phyloP scores from a whole-genome alignment of 345 rosid species.

The Abelmoschus esculentus region DNA sequence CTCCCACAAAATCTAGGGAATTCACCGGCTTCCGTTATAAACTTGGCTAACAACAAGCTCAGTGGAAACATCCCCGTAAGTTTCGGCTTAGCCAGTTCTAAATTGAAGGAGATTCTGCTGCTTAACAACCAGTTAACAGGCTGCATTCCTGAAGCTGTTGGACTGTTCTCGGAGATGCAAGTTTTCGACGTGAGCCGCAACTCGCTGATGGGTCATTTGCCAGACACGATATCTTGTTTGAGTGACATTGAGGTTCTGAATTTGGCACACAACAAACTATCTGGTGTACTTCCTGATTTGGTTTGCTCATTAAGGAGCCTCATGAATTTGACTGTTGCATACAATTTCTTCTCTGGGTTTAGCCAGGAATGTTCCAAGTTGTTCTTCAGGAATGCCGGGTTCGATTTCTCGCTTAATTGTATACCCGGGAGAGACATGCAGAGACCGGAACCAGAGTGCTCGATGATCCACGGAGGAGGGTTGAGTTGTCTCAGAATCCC shows the following conservation, averaged over 20 bases:
- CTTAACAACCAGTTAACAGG: conserved; percentile 79
- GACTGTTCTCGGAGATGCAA: conserved; percentile 53
- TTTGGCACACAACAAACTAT: conserved; percentile 65
- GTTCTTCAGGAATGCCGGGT: conserved; percentile 46
- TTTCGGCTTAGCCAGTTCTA: conserved; percentile 47
- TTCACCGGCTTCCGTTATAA: conserved; percentile 83
- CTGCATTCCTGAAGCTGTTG: conserved; percentile 81
- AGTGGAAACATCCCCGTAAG: conserved; percentile 57
- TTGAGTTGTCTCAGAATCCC: conserved; percentile 82
- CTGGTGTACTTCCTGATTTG: conserved; percentile 67
- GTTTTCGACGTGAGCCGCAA: conserved; percentile 78
- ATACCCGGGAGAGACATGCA: conserved; percentile 70
- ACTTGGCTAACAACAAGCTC: conserved; percentile 66
- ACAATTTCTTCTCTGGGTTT: conserved; percentile 87
- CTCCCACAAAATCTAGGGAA: conserved; percentile 64
- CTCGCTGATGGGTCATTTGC: conserved; percentile 68
- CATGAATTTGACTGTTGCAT: conserved; percentile 65
- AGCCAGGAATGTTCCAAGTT: conserved; percentile 58
- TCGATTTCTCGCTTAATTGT: conserved; percentile 72
- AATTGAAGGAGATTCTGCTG: conserved; percentile 59
- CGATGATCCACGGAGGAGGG: conserved; percentile 47
- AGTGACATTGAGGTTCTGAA: conserved; percentile 60
- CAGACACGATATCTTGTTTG: conserved; percentile 63
- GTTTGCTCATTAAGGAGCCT: conserved; percentile 61
- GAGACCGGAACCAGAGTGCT: conserved; percentile 76